phyloP scores from a whole-genome alignment of 306 rosid genomes.

The Psophocarpus tetragonolobus region DNA sequence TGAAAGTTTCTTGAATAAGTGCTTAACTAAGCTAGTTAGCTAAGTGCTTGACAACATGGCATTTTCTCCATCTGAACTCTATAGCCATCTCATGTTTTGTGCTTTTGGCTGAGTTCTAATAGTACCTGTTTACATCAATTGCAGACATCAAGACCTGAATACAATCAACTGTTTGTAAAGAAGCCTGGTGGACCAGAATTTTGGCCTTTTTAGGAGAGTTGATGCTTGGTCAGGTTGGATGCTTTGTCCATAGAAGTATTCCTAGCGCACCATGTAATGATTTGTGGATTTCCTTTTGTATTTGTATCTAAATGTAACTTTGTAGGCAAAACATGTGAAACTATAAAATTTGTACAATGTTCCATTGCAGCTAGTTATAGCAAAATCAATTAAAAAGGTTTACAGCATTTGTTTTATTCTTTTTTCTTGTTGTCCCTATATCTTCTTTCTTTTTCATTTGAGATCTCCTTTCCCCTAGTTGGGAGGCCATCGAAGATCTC shows the following conservation, averaged over 20 bases:
- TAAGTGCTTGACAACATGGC: neutral
- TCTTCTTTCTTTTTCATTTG: neutral
- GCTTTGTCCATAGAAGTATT: neutral
- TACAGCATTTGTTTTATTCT: neutral
- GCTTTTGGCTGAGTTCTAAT: neutral
- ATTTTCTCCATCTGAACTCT: neutral
- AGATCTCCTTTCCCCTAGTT: neutral
- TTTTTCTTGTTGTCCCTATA: neutral
- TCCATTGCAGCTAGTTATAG: conserved; percentile 1
- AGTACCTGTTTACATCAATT: conserved; percentile 25
- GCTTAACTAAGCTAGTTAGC: neutral
- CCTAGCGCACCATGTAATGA: neutral
- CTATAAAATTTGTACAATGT: conserved; percentile 24
- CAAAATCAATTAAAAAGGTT: conserved; percentile 6
- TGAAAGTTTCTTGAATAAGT: neutral
- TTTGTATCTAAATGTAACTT: conserved; percentile 32
- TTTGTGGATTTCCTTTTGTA: neutral
- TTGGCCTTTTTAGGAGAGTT: conserved; percentile 56
- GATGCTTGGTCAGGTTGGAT: conserved; percentile 13
- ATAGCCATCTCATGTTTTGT: neutral
- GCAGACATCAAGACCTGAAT: conserved; percentile 95
- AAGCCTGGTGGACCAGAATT: conserved; percentile 64
- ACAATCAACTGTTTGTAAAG: conserved; percentile 82
- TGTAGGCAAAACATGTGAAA: conserved; percentile 10
- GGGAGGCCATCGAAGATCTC: neutral